These are phyloP conservation scores for Paratinospora sagittata DNA, from an alignment of 164 flowering plant species.

Conservation along the genomic window DNA sequence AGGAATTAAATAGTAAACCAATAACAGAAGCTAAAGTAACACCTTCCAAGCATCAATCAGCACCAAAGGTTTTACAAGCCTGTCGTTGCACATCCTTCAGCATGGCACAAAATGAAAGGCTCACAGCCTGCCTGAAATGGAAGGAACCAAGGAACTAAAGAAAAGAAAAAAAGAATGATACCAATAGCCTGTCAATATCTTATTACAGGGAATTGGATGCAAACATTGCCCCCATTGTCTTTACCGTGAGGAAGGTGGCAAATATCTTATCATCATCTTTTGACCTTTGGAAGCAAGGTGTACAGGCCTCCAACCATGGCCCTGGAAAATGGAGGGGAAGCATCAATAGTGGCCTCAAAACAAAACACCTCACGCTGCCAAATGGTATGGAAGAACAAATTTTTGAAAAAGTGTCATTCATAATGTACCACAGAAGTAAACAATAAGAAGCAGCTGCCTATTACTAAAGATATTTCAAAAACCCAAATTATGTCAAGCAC, in stretches of 20 bases:
- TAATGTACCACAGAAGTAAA: conserved; percentile 10
- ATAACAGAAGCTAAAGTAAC: conserved; percentile 14
- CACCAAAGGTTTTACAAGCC: conserved; percentile 16
- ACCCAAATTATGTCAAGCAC: conserved; percentile 1
- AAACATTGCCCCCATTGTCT: conserved; percentile 27
- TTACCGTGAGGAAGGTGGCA: conserved; percentile 33
- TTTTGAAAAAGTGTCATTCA: conserved; percentile 10
- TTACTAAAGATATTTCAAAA: conserved; percentile 3
- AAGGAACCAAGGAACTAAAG: conserved; percentile 18
- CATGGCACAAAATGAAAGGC: conserved; percentile 20
- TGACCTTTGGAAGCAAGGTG: conserved; percentile 45
- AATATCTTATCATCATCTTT: conserved; percentile 44
- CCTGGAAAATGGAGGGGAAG: conserved; percentile 72
- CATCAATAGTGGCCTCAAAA: conserved; percentile 46
- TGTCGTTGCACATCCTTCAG: conserved; percentile 25
- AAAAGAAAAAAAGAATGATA: conserved; percentile 9
- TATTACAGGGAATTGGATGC: conserved; percentile 25
- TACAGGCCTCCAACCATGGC: conserved; percentile 45
- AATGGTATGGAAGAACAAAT: conserved; percentile 22
- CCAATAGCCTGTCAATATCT: conserved; percentile 12
- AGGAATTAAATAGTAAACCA: background rate
- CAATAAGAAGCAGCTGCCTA: conserved; percentile 12
- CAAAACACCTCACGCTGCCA: conserved; percentile 26
- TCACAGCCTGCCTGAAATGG: conserved; percentile 31
- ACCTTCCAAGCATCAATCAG: conserved; percentile 26